Evolutionary conservation across 2,329 filamentous ascomycete species (phyloP).

Genomic region (Ustulina deusta): DNA sequence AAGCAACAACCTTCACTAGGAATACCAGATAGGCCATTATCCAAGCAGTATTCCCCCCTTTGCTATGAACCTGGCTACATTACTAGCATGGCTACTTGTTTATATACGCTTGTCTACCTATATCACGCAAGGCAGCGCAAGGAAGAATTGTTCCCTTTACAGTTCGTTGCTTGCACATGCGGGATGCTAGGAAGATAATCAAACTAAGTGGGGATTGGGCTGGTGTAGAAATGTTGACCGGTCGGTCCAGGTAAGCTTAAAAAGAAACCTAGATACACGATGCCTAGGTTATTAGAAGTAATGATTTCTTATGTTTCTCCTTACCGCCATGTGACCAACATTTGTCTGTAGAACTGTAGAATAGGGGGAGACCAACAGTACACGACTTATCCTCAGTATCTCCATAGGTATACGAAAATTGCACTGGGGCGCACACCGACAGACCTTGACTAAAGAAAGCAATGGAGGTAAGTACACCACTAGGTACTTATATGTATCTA

Average conservation of each 20-base stretch:
- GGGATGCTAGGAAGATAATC: not conserved
- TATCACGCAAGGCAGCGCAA: not conserved
- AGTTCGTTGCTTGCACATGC: not conserved
- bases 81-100: not conserved
- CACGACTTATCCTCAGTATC: conserved; percentile 2
- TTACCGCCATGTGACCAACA: not conserved
- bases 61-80: not conserved
- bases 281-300: not conserved
- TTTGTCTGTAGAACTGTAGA: not conserved
- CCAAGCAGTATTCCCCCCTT: not conserved
- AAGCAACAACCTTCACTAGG: too few species aligned
- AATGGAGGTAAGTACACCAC: too few species aligned
- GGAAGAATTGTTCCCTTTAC: not conserved
- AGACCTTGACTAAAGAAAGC: conserved; percentile 28
- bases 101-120: not conserved
- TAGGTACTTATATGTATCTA: not conserved
- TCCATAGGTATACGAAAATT: conserved; percentile 29
- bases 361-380: conserved; percentile 6
- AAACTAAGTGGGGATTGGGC: not conserved
- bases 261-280: not conserved
- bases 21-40: not conserved
- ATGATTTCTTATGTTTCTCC: not conserved
- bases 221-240: not conserved
- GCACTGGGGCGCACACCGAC: conserved; percentile 40
- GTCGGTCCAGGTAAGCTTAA: not conserved